A percentile compares a stretch with the other conserved stretches of the same genome.
These are phyloP conservation scores for Austroboletus niveus DNA, from an alignment of 1,284 basidiomycete species.

Conservation along the genomic window DNA sequence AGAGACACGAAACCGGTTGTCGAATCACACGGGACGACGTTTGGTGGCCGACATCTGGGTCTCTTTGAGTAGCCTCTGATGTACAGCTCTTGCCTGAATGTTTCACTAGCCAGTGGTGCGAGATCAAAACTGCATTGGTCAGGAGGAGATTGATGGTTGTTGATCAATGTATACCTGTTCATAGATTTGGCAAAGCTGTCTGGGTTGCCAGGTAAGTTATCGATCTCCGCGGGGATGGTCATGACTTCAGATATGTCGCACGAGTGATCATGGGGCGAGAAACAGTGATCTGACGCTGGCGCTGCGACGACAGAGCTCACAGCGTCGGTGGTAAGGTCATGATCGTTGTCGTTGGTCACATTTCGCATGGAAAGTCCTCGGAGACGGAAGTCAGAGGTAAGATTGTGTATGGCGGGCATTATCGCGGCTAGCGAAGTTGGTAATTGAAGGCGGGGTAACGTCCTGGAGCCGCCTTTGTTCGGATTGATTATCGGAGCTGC, in stretches of 20 bases:
- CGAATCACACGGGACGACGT: slow-evolving; percentile 1
- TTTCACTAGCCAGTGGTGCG: slow-evolving; percentile 29
- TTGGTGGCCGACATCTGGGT: slow-evolving; percentile 14
- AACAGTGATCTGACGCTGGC: too few relatives aligned
- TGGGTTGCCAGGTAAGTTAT: not conserved
- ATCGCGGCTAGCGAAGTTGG: too few relatives aligned
- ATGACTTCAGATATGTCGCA: slow-evolving; percentile 10
- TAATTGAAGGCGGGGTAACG: too few relatives aligned
- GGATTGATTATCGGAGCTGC: too few relatives aligned
- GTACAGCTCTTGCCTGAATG: slow-evolving; percentile 34
- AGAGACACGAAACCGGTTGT: not conserved
- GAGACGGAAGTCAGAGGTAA: not conserved
- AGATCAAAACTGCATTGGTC: slow-evolving; percentile 11
- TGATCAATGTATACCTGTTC: slow-evolving; percentile 14
- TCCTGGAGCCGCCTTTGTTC: too few relatives aligned
- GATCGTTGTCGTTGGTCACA: not conserved
- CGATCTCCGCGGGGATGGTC: not conserved
- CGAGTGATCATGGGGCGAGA: not conserved
- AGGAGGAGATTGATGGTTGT: not conserved
- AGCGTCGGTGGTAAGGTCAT: not conserved
- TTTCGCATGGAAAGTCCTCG: not conserved
- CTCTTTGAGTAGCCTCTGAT: slow-evolving; percentile 25
- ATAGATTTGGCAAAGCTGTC: not conserved
- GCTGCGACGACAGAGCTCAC: not conserved
- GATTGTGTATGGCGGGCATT: not conserved